phyloP scores from a whole-genome alignment of 2,329 filamentous ascomycete genomes.

The Chaetothyriales sp. region DNA sequence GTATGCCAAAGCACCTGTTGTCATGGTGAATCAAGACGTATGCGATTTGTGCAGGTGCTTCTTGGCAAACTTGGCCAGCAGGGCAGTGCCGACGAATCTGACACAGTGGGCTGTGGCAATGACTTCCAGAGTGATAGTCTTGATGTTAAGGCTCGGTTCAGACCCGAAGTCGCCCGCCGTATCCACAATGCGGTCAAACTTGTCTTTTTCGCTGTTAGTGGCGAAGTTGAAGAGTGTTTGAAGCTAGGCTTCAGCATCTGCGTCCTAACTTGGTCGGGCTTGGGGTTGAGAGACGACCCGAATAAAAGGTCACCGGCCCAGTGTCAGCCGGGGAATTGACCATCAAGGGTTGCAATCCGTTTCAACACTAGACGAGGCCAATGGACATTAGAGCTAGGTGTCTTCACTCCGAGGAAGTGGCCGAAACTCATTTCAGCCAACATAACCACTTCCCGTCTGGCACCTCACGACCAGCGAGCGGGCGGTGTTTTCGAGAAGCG shows the following conservation, averaged over 20 bases:
- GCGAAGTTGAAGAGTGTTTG: conserved; percentile 29
- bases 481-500: not conserved
- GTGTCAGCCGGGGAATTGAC: not conserved
- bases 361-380: too few relatives aligned
- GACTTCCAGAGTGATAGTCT: conserved; percentile 17
- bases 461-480: not conserved
- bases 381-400: too few relatives aligned
- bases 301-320: not conserved
- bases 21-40: conserved; percentile 28
- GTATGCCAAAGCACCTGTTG: conserved; percentile 24
- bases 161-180: conserved; percentile 34
- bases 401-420: too few relatives aligned
- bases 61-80: conserved; percentile 29
- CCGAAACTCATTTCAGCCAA: too few relatives aligned
- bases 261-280: too few relatives aligned
- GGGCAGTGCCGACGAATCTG: conserved; percentile 23
- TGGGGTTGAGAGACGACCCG: not conserved
- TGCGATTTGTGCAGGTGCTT: conserved; percentile 22
- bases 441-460: too few relatives aligned
- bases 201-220: conserved; percentile 16
- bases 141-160: conserved; percentile 12
- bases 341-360: not conserved
- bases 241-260: conserved; percentile 32
- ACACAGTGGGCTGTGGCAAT: conserved; percentile 20
- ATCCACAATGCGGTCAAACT: conserved; percentile 39